Conservation (phyloP, 2,329 filamentous ascomycete species). For the Fusarium hainanense region DNA sequence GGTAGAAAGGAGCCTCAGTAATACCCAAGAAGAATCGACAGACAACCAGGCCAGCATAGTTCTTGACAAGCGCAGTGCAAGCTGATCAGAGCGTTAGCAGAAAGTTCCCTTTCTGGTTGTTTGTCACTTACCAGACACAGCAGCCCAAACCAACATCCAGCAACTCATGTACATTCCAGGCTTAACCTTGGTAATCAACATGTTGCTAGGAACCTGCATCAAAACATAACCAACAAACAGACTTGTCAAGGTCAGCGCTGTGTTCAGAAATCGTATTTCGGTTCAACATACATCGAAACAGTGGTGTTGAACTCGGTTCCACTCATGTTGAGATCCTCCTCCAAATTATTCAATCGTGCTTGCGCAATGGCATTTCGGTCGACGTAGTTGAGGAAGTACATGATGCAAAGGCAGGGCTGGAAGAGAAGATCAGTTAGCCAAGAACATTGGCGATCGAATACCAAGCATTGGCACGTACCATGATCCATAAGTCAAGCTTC, state of each 20-base stretch:
- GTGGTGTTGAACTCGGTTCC: conserved; percentile 66
- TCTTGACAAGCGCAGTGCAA: conserved; percentile 52
- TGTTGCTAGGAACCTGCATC: conserved; percentile 55
- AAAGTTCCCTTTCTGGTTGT: not conserved
- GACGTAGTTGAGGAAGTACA: conserved; percentile 52
- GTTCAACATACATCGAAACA: conserved; percentile 50
- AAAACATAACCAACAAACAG: conserved; percentile 58
- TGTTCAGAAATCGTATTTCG: rapidly evolving
- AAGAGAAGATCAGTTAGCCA: not conserved
- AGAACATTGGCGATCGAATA: not conserved
- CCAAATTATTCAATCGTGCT: conserved; percentile 59
- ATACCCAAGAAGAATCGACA: conserved; percentile 55
- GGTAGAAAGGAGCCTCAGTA: conserved; percentile 56
- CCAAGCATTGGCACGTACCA: conserved; percentile 46
- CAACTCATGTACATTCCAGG: conserved; percentile 56
- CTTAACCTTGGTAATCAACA: conserved; percentile 56
- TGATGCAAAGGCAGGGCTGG: conserved; percentile 51
- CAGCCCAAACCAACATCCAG: conserved; percentile 57
- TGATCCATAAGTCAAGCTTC: conserved; percentile 56
- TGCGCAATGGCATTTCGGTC: conserved; percentile 60
- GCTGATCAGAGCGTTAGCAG: conserved; percentile 9
- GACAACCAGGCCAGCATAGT: conserved; percentile 50
- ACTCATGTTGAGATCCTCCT: conserved; percentile 62
- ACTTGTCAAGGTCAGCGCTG: conserved; percentile 28
- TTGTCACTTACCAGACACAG: conserved; percentile 47